Base-by-base conservation (phyloP, 2,329 filamentous ascomycete species). In the Phaeosphaeria sp. region DNA sequence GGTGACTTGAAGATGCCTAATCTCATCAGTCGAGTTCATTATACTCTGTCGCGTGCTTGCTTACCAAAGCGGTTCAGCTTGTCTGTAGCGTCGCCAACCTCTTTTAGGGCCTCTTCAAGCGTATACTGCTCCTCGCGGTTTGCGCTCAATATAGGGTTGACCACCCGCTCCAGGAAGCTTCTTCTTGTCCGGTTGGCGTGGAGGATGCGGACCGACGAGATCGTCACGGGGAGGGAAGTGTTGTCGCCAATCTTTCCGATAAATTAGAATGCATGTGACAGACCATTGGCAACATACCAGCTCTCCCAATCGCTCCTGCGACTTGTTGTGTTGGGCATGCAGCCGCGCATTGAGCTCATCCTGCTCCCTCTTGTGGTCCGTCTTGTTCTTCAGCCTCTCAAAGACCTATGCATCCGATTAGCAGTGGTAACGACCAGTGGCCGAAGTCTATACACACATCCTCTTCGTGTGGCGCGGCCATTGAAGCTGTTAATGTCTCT, bases 1-100 rank as follows among this genome's bases (percentile, higher is more conserved):
- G 91, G 88, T 33, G 91, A 87, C 64, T 95, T 89, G 81, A 96
- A 96, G 72, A 98, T 93, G 73, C 92, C 92, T 94, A 46, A 25
- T 20, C 27, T 39, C n/a, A 63, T 73, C 49, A 74, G 63, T 59
- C 39, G 24, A 24, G 44, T 43, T 42, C 50, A 24, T 42, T 22
- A 30, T n/a, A 15, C 18, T 21, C 22, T 24, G 46, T 56, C 49
- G 51, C 54, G 24, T 57, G 46, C 15, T 22, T 18, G 44, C 83
- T 56, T 85, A 94, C 92, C 93, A 72, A 97, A 91, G 61, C 87
- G 86, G 65, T 89, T 87, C 50, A 97, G 87, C 82, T 91, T 94
- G 71, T 88, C 85, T 47, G 90, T 89, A 24, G 87, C 87, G 52
- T 81, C 83, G 44, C 90, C 87, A 36, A 97, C 82, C 72, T 91